Percentiles rank a stretch among this genome's conserved stretches.
These are phyloP conservation scores for Kodamaea fukazawae DNA, from an alignment of 805 yeast genomes.

Conservation along the genomic window DNA sequence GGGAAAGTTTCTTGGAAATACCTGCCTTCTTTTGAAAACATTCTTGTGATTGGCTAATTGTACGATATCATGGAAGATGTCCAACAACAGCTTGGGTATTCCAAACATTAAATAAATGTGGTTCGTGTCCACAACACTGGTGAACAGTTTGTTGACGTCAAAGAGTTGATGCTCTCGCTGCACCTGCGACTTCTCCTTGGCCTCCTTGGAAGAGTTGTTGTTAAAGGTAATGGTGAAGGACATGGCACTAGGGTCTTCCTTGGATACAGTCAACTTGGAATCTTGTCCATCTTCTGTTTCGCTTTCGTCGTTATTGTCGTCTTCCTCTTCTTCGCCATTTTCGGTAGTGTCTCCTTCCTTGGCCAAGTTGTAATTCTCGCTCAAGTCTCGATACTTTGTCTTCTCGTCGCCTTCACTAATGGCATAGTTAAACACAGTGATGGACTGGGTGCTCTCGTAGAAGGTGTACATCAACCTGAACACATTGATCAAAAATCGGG, in stretches of 20 bases:
- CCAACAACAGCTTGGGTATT: slow-evolving; percentile 45
- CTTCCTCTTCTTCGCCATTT: slow-evolving; percentile 14
- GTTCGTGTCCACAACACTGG: slow-evolving; percentile 17
- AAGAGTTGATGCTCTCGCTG: background rate
- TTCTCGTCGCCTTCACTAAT: slow-evolving; percentile 35
- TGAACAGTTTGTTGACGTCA: slow-evolving; percentile 5
- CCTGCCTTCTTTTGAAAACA: slow-evolving; percentile 37
- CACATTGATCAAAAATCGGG: slow-evolving; percentile 24
- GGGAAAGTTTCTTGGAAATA: slow-evolving; percentile 54
- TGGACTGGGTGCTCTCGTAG: slow-evolving; percentile 48
- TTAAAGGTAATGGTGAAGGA: slow-evolving; percentile 30
- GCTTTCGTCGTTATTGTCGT: slow-evolving; percentile 14
- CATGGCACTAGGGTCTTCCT: slow-evolving; percentile 17
- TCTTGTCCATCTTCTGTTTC: slow-evolving; percentile 1
- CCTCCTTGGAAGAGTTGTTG: slow-evolving; percentile 10
- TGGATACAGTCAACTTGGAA: slow-evolving; percentile 8
- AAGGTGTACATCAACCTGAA: slow-evolving; percentile 36
- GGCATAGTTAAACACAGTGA: slow-evolving; percentile 46
- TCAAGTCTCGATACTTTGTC: slow-evolving; percentile 45
- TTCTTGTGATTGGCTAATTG: slow-evolving; percentile 52
- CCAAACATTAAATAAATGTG: slow-evolving; percentile 45
- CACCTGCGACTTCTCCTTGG: too few relatives aligned
- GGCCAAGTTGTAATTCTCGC: slow-evolving; percentile 34
- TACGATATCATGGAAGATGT: slow-evolving; percentile 45
- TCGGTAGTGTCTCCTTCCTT: slow-evolving; percentile 11